These are phyloP conservation scores for Zygnema circumcarinatum DNA, from an alignment of 139 green algal species.

Conservation along the genomic window DNA sequence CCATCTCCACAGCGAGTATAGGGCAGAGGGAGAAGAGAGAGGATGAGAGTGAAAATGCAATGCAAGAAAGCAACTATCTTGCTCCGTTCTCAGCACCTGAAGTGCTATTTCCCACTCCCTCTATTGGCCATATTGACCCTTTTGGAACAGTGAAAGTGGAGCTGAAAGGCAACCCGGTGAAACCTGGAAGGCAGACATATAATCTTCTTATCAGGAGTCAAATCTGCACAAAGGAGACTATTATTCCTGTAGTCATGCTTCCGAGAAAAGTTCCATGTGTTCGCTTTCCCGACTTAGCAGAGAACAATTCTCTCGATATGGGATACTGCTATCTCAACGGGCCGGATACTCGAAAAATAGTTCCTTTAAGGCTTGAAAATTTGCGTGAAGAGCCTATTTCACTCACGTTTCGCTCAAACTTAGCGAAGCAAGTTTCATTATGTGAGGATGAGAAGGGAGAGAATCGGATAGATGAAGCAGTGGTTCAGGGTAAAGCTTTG, in stretches of 20 bases:
- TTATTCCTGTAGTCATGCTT: not conserved
- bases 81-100: not conserved
- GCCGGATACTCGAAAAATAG: not conserved
- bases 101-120: not conserved
- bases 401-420: slow-evolving; percentile 11
- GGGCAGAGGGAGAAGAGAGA: not conserved
- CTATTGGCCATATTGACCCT: not conserved
- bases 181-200: slow-evolving; percentile 8
- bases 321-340: slow-evolving; percentile 12
- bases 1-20: not conserved
- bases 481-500: not conserved
- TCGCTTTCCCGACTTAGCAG: not conserved
- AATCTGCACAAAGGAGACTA: not conserved
- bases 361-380: not conserved
- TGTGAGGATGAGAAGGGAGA: slow-evolving; percentile 10
- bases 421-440: slow-evolving; percentile 21
- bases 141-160: not conserved
- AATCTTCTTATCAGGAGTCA: not conserved
- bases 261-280: slow-evolving; percentile 8
- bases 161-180: not conserved
- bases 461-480: not conserved
- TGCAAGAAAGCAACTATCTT: not conserved
- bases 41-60: not conserved
- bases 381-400: not conserved
- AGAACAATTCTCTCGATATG: slow-evolving; percentile 6